Evolutionary conservation across 1,139 yeast genomes (phyloP).

Genomic region (Suhomyces maxii): DNA sequence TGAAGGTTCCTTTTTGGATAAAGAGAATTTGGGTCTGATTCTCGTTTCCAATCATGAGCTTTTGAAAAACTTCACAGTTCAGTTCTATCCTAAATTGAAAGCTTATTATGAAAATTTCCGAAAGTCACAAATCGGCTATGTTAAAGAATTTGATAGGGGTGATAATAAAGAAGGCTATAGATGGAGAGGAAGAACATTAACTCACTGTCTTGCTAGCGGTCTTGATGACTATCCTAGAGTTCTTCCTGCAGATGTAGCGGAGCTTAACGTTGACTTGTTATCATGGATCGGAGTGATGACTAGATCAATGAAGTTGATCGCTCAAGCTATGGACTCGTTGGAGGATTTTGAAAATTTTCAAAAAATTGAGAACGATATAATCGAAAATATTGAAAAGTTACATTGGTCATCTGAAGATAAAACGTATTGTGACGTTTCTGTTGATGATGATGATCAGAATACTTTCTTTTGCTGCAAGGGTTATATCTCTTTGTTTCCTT

Average conservation of each 20-base stretch:
- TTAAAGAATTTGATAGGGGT: constrained; percentile 70
- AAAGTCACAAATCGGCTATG: constrained; percentile 72
- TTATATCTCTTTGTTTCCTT: constrained; percentile 83
- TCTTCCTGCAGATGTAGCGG: constrained; percentile 78
- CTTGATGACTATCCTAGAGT: constrained; percentile 95
- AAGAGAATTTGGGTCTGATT: constrained; percentile 43
- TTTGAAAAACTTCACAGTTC: constrained; percentile 57
- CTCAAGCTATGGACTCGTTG: constrained; percentile 56
- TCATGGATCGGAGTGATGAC: constrained; percentile 97
- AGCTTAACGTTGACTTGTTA: constrained; percentile 82
- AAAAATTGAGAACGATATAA: constrained; percentile 55
- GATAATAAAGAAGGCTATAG: constrained; percentile 67
- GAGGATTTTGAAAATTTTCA: constrained; percentile 59
- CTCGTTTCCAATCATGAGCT: constrained; percentile 63
- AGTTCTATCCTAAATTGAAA: constrained; percentile 74
- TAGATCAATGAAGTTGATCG: constrained; percentile 72
- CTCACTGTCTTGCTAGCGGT: constrained; percentile 91
- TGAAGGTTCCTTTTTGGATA: constrained; percentile 13
- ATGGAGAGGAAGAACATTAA: constrained; percentile 89
- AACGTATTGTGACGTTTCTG: constrained; percentile 82
- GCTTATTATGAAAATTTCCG: constrained; percentile 86
- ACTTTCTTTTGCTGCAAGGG: constrained; percentile 82
- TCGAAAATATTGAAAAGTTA: constrained; percentile 61
- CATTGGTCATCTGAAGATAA: constrained; percentile 76
- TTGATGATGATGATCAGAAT: constrained; percentile 70